Evolutionary conservation across 139 green algal species (phyloP), one percentile per base, ranked within the genome.

Genomic region (Trebouxia sp.): DNA sequence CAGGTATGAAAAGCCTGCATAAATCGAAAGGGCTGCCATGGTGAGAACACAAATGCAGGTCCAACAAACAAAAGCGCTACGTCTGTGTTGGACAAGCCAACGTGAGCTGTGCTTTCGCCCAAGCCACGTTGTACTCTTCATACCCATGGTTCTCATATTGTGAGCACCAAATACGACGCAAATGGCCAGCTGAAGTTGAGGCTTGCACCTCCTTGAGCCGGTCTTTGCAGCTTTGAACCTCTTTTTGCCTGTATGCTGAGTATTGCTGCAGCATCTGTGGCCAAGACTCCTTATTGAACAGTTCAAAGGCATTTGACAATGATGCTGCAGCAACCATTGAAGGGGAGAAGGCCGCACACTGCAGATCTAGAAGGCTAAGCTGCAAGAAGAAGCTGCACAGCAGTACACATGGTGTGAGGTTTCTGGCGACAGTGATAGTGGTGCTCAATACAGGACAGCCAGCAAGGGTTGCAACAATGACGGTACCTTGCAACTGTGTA

Each of bases 321-420:
- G 88, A 85, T 41, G 85, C 74, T 20, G 85, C 85, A 11, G 88
- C 89, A 62, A 90, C 35, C 45, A 85, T 50, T 1, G 85, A 91
- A 8, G 87, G 75, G 5, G 83, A 47, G 32, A 72, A 65, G 5
- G 28, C 80, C 3, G 76, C 79, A 65, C 83, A 85, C 12, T 53
- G 38, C 35, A 87, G 65, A 62, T 93, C 88, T 45, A 93, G 80
- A 47, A 92, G 79, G 9, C 56, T 80, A 26, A 93, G 82, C 50
- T 93, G 84, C 41, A 93, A 65, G 38, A 93, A 70, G 80, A 93
- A 93, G 66, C 86, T 86, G 85, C 83, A 78, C 24, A 30, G 26
- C 24, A 28, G 47, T 11, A 66, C 30, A 28, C 74, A 48, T 5
- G 8, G 20, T 35, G 47, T 79, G 6, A 75, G 65, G 26, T 17